Conservation (phyloP, 2,329 filamentous ascomycete species). For the Thelonectria olida region DNA sequence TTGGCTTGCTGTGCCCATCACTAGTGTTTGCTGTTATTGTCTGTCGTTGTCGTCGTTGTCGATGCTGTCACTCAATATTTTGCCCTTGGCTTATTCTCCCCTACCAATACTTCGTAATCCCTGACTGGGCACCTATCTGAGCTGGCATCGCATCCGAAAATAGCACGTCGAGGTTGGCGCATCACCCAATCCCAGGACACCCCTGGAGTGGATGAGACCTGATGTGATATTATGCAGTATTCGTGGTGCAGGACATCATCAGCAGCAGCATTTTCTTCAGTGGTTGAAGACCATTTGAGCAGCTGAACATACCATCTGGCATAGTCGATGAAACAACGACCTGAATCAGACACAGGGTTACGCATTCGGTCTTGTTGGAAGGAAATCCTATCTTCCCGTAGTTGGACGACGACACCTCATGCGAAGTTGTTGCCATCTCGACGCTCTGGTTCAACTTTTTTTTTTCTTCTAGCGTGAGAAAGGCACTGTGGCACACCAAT, state of each 20-base stretch:
- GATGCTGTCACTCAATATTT: background rate
- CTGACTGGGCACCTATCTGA: conserved; percentile 25
- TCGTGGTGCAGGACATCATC: background rate
- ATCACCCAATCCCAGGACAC: conserved; percentile 33
- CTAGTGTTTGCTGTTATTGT: background rate
- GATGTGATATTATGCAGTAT: conserved; percentile 20
- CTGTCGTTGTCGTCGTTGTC: background rate
- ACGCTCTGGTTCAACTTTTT: background rate
- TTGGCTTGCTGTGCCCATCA: background rate
- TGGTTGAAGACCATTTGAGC: background rate
- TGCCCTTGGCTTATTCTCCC: background rate
- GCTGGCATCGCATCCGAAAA: conserved; percentile 37
- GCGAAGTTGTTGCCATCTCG: no score
- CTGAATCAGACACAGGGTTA: background rate
- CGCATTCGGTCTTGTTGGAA: background rate
- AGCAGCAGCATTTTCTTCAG: background rate
- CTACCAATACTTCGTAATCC: background rate
- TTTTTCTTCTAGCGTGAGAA: conserved; percentile 9
- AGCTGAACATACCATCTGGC: no score
- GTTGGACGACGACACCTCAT: background rate
- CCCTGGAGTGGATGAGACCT: conserved; percentile 22
- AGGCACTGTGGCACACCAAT: conserved; percentile 42
- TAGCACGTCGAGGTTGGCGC: conserved; percentile 31
- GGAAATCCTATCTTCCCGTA: background rate
- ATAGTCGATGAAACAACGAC: background rate